Base-by-base conservation (phyloP, 208 protist species). In the Eutreptiella sp. region DNA sequence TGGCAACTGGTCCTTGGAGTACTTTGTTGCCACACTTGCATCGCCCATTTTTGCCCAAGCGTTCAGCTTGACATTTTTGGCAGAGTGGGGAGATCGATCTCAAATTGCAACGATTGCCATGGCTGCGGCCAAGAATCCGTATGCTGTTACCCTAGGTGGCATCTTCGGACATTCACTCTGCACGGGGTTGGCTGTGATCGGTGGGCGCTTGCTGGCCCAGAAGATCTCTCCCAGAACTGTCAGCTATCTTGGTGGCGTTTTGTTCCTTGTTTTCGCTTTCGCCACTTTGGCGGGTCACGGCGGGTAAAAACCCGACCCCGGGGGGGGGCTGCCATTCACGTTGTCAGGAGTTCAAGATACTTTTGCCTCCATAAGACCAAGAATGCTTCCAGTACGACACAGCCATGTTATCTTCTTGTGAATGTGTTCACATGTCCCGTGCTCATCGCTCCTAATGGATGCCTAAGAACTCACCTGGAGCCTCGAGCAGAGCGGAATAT, bases 51-150 rank as follows among this genome's bases (percentile, higher is more conserved):
- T 95, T 34, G 67, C 91, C 21, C 84, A 96, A 67, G 79, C 86
- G 19, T 97, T 97, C 68, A 87, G 79, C 9, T 75, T 97, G 21
- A 96, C 89, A n/a, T 94, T 97, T 70, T 66, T 97, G 0, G 93
- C 93, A 19, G 93, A 97, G 77, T 95, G 90, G 89, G 93, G 93
- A n/a, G 93, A 97, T 63, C 85, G 93, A 4, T 94, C 88, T 28
- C 93, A 97, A 76, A 83, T 97, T 31, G 84, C 93, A 2, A 97
- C 93, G 24, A 94, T 96, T 50, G 84, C 87, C 5, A 73, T 96
- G 27, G 88, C 82, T 0, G 83, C 87, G 0, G 72, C 86, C 19
- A 87, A 94, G 79, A 88, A 95, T 65, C 76, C 89, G 0, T 88
- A 83, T 45, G 90, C 79, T 5, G 89, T 95, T n/a, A 93, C 89